Conservation (phyloP, 2,329 filamentous ascomycete genomes). For the Lithohypha guttulata region DNA sequence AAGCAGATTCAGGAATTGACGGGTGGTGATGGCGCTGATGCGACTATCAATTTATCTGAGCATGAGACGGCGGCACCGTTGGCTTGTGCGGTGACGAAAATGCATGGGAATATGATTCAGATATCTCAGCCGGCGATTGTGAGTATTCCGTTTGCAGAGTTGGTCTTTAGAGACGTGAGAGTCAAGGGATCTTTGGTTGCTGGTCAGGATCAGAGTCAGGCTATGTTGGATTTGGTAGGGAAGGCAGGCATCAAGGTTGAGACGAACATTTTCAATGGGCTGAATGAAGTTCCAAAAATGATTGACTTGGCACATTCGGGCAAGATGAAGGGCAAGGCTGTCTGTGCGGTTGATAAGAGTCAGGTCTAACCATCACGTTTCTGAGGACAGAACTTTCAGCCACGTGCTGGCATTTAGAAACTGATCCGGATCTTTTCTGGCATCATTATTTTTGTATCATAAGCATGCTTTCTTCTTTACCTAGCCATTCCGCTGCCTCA, state of each 20-base stretch:
- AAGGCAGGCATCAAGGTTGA: constrained; percentile 39
- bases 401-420: too few species aligned
- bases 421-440: too few species aligned
- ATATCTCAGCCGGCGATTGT: constrained; percentile 41
- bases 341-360: constrained; percentile 16
- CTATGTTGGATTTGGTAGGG: constrained; percentile 40
- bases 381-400: too few species aligned
- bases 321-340: constrained; percentile 43
- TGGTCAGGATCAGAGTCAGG: constrained; percentile 34
- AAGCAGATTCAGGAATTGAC: constrained; percentile 39
- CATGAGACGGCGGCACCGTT: constrained; percentile 39
- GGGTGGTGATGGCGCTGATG: constrained; percentile 40
- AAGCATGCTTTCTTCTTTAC: too few species aligned
- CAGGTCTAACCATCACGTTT: constrained; percentile 1
- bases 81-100: constrained; percentile 46
- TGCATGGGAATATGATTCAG: constrained; percentile 49
- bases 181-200: constrained; percentile 39
- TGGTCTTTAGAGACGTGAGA: constrained; percentile 45
- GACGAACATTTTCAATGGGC: constrained; percentile 42
- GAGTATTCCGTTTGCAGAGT: constrained; percentile 33
- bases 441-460: too few species aligned
- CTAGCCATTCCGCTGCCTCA: too few species aligned
- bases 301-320: constrained; percentile 41
- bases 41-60: constrained; percentile 46
- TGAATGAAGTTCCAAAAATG: constrained; percentile 43